These are phyloP conservation scores for Tothia fuscella DNA, from an alignment of 2,329 filamentous ascomycete genomes.

Conservation along the genomic window DNA sequence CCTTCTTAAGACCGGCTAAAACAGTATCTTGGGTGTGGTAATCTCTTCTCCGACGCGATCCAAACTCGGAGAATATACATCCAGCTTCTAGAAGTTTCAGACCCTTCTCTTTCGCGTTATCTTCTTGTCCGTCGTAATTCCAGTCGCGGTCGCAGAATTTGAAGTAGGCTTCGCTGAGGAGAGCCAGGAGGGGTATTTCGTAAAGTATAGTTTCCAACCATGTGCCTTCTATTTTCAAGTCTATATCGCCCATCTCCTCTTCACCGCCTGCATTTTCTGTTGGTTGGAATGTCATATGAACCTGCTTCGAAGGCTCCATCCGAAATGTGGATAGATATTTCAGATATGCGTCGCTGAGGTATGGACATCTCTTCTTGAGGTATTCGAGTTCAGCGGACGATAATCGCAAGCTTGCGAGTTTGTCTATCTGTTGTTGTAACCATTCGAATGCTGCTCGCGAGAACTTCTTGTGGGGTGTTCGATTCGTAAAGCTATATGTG, in stretches of 20 bases:
- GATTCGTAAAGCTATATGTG: constrained; percentile 89
- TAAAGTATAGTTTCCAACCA: constrained; percentile 97
- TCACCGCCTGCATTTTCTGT: constrained; percentile 49
- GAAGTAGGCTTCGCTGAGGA: constrained; percentile 95
- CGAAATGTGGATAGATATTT: constrained; percentile 71
- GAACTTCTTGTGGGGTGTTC: constrained; percentile 86
- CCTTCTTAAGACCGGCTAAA: constrained; percentile 71
- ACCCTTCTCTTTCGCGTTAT: constrained; percentile 75
- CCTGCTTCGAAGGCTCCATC: constrained; percentile 68
- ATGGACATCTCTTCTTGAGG: constrained; percentile 66
- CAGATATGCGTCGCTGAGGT: constrained; percentile 67
- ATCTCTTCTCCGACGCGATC: constrained; percentile 75
- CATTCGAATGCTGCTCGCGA: constrained; percentile 73
- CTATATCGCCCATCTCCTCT: constrained; percentile 57
- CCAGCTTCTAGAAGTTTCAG: constrained; percentile 64
- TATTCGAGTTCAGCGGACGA: constrained; percentile 70
- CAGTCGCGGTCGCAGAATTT: constrained; percentile 91
- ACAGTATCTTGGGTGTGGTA: constrained; percentile 93
- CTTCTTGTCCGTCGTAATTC: constrained; percentile 76
- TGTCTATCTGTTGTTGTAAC: constrained; percentile 72
- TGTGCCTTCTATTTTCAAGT: constrained; percentile 64
- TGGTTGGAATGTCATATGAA: constrained; percentile 55
- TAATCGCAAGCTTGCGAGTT: constrained; percentile 70
- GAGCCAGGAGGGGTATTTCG: constrained; percentile 84
- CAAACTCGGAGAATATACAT: constrained; percentile 89